Evolutionary conservation across 768 basidiomycete genomes (phyloP).

Genomic region (Nidula microcarpa): DNA sequence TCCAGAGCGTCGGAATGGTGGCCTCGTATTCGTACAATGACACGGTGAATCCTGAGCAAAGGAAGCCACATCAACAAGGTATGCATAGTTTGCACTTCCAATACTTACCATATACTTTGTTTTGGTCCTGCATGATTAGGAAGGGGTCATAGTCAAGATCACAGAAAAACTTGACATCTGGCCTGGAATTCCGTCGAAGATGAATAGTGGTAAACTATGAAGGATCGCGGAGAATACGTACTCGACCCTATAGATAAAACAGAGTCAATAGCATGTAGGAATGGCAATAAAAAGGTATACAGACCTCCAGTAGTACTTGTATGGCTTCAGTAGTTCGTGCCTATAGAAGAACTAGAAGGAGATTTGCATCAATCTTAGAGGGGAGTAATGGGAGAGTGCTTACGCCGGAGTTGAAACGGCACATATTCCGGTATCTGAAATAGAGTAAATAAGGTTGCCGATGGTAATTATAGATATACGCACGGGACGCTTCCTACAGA

Average conservation of each 20-base stretch:
- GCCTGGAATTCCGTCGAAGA: conserved; percentile 37
- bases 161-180: conserved; percentile 85
- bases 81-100: background rate
- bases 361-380: background rate
- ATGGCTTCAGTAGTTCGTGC: conserved; percentile 76
- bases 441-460: background rate
- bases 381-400: conserved; percentile 17
- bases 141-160: conserved; percentile 88
- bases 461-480: conserved; percentile 14
- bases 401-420: conserved; percentile 92
- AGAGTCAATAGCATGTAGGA: background rate
- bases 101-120: conserved; percentile 75
- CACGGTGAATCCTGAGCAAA: conserved; percentile 66
- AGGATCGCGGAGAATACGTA: conserved; percentile 17
- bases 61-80: background rate
- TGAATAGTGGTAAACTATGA: background rate
- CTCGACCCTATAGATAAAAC: conserved; percentile 35
- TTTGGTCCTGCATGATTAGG: conserved; percentile 78
- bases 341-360: conserved; percentile 73
- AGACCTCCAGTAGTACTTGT: conserved; percentile 83
- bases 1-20: conserved; percentile 88
- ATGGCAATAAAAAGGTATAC: conserved; percentile 2
- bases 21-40: conserved; percentile 79
- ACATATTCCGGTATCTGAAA: conserved; percentile 88
- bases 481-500: conserved; percentile 71